Base-by-base conservation (phyloP, 306 rosid species). In the Trifolium dubium region DNA sequence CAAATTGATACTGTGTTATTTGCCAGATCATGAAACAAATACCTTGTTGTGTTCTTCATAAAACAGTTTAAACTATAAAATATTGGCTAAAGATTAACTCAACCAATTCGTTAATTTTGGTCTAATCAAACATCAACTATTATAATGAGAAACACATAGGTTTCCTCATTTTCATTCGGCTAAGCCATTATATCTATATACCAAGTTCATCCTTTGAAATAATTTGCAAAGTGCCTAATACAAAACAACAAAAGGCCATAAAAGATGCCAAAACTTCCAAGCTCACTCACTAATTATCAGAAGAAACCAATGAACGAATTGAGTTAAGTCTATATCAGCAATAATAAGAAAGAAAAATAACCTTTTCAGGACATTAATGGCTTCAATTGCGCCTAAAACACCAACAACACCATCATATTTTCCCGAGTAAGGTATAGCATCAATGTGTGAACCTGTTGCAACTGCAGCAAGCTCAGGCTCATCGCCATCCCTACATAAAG, bases 371-470 rank as follows among this genome's bases (percentile, higher is more conserved):
- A 83, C 91, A 75, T 87, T 91, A 78, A 94, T 84, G 77, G 98
- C 96, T 88, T 94, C 98, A 80, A 94, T 82, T 10, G 96, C 98
- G n/a, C 98, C 98, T 87, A 94, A 80, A 80, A 94, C 98, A 58
- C 97, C 98, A 65, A 94, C 88, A 55, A 94, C 97, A 51, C 98
- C 98, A 60, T 94, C 98, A 69, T 91, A 94, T 86, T 91, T 94
- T 73, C 98, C 97, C 11, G 97, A 91, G 88, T 85, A 94, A 59
- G 97, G 97, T 80, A 94, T 91, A 31, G 98, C 98, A 86, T 94
- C 98, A 49, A 88, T 85, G 87, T 94, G 98, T 4, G 98, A 94
- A 69, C 97, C 98, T 0, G 98, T 88, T 61, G 95, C 96, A 59
- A 88, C 96, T 53, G 96, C 97, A 69, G 92, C 83, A 78, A 91